Conservation (phyloP, 768 basidiomycete genomes). For the Neoboletus magnificus region DNA sequence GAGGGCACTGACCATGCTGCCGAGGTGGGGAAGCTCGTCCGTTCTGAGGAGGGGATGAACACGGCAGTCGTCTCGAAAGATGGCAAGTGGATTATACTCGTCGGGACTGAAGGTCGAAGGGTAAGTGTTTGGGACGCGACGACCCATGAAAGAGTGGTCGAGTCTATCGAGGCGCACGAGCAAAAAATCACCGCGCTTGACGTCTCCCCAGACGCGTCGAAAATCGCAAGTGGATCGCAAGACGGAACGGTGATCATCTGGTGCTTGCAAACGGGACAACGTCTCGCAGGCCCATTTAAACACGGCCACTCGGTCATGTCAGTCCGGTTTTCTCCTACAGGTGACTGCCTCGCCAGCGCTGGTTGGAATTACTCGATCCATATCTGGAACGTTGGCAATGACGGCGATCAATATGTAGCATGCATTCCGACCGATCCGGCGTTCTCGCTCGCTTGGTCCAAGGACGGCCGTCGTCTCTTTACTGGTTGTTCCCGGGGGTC, state of each 20-base stretch:
- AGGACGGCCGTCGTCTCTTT: slow-evolving; percentile 16
- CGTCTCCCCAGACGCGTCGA: slow-evolving; percentile 16
- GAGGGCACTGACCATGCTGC: background rate
- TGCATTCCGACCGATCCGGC: slow-evolving; percentile 2
- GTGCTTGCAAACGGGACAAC: slow-evolving; percentile 15
- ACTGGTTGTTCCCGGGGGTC: slow-evolving; percentile 12
- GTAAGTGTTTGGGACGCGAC: slow-evolving; percentile 10
- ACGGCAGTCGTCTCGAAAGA: slow-evolving; percentile 12
- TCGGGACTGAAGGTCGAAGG: background rate
- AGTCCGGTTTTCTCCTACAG: slow-evolving; percentile 22
- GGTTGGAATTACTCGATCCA: slow-evolving; percentile 5
- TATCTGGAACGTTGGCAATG: slow-evolving; percentile 2
- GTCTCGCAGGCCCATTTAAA: slow-evolving; percentile 18
- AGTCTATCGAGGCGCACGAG: slow-evolving; percentile 10
- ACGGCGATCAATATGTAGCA: background rate
- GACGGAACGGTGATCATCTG: slow-evolving; percentile 22
- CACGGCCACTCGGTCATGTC: slow-evolving; percentile 8
- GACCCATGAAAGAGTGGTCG: slow-evolving; percentile 2
- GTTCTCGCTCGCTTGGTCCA: slow-evolving; percentile 19
- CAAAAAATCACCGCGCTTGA: slow-evolving; percentile 19
- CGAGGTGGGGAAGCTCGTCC: background rate
- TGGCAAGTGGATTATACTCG: slow-evolving; percentile 14
- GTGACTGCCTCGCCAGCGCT: slow-evolving; percentile 16
- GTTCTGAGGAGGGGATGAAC: background rate
- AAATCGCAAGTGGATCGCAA: slow-evolving; percentile 21